Evolutionary conservation across 768 basidiomycete genomes (phyloP).

Genomic region (Trametes gibbosa): DNA sequence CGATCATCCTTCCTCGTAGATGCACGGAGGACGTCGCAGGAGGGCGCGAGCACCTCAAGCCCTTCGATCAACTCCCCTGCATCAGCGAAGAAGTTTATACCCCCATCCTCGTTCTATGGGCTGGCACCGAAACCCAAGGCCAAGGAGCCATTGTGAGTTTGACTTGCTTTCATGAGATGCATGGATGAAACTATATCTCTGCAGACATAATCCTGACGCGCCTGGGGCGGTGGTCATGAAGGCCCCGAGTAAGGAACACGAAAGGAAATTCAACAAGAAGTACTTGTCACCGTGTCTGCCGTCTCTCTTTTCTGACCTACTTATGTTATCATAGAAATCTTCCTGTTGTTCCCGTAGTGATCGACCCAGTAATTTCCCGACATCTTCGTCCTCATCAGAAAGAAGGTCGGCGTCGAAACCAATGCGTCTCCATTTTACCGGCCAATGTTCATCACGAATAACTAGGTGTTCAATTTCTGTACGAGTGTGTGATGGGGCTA

Average conservation of each 20-base stretch:
- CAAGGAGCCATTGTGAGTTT: slow-evolving; percentile 46
- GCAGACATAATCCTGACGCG: slow-evolving; percentile 73
- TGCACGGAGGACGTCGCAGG: neutral
- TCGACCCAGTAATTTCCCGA: slow-evolving; percentile 81
- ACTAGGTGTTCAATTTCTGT: slow-evolving; percentile 82
- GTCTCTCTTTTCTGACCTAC: neutral
- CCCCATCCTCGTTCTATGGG: slow-evolving; percentile 66
- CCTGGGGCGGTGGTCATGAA: slow-evolving; percentile 87
- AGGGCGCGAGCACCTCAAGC: slow-evolving; percentile 15
- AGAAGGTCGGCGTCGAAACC: slow-evolving; percentile 53
- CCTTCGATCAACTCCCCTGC: slow-evolving; percentile 19
- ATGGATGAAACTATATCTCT: neutral
- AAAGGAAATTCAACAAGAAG: slow-evolving; percentile 70
- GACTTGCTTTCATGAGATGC: neutral
- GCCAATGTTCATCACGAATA: neutral
- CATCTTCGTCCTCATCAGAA: slow-evolving; percentile 85
- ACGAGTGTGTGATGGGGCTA: slow-evolving; percentile 94
- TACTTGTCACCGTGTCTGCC: slow-evolving; percentile 25
- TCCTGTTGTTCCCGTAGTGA: slow-evolving; percentile 75
- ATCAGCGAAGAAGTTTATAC: slow-evolving; percentile 39
- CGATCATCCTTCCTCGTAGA: slow-evolving; percentile 7
- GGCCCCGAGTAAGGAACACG: slow-evolving; percentile 64
- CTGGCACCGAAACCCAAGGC: slow-evolving; percentile 30
- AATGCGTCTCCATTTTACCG: slow-evolving; percentile 1
- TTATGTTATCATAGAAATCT: slow-evolving; percentile 43